Evolutionary conservation across 2,329 filamentous ascomycete species (phyloP).

Genomic region (Mycocentrospora acerina): DNA sequence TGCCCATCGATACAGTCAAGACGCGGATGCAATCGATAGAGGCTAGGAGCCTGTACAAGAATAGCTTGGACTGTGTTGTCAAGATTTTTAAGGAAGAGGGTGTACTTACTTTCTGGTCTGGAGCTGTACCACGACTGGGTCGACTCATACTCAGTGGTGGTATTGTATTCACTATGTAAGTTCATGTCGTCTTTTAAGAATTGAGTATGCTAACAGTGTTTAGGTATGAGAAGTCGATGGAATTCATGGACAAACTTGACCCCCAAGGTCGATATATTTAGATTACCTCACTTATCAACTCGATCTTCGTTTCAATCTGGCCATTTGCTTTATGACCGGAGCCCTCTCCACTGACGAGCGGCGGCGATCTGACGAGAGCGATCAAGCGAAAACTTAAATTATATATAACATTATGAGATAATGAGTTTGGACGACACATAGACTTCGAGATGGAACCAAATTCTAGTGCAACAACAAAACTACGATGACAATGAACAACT

Average conservation of each 20-base stretch:
- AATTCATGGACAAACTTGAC: constrained; percentile 76
- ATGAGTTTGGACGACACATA: no score
- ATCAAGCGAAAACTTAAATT: no score
- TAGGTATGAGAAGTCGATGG: constrained; percentile 92
- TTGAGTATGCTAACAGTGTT: constrained; percentile 4
- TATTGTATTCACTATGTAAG: constrained; percentile 92
- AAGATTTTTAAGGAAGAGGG: constrained; percentile 89
- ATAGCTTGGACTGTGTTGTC: constrained; percentile 79
- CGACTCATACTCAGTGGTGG: constrained; percentile 88
- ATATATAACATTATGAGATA: no score
- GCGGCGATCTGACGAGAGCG: no score
- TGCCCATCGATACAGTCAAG: constrained; percentile 89
- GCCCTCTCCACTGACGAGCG: background rate
- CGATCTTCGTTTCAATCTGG: no score
- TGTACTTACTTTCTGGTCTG: constrained; percentile 88
- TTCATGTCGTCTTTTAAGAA: constrained; percentile 19
- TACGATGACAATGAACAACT: no score
- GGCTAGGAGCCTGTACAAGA: constrained; percentile 77
- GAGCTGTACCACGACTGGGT: constrained; percentile 81
- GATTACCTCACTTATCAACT: background rate
- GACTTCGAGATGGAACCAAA: no score
- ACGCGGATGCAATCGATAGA: constrained; percentile 97
- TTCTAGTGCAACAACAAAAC: no score
- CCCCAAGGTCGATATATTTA: constrained; percentile 82
- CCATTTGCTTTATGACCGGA: background rate